Percentiles rank a stretch among this genome's conserved stretches.
Evolutionary conservation across 768 basidiomycete species (phyloP).

Genomic region (Cyathus striatus): DNA sequence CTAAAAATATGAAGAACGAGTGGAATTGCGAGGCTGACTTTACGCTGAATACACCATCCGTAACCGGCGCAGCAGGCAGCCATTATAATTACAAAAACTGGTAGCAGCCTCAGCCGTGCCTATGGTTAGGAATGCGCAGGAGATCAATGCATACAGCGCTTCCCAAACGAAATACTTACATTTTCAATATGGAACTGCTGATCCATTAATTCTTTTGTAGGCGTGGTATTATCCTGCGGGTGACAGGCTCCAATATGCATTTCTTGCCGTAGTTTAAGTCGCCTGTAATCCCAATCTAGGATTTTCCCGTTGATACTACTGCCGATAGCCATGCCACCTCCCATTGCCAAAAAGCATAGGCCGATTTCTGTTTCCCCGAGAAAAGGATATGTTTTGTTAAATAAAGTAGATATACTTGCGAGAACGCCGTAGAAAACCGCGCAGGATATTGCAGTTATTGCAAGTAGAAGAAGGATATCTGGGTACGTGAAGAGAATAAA

Average conservation of each 20-base stretch:
- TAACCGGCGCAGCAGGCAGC: slow-evolving; percentile 42
- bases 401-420: slow-evolving; percentile 57
- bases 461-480: slow-evolving; percentile 51
- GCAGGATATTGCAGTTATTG: slow-evolving; percentile 46
- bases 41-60: slow-evolving; percentile 53
- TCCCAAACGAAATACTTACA: slow-evolving; percentile 12
- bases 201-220: slow-evolving; percentile 8
- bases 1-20: slow-evolving; percentile 42
- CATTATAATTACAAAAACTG: slow-evolving; percentile 21
- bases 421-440: slow-evolving; percentile 57
- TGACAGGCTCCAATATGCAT: no score
- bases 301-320: slow-evolving; percentile 54
- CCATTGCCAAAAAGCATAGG: slow-evolving; percentile 73
- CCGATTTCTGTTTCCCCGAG: slow-evolving; percentile 64
- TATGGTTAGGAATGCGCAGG: neutral
- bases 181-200: slow-evolving; percentile 55
- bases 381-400: slow-evolving; percentile 51
- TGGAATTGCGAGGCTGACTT: slow-evolving; percentile 46
- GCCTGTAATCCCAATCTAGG: slow-evolving; percentile 70
- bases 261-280: slow-evolving; percentile 24
- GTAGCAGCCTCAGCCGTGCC: slow-evolving; percentile 14
- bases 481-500: slow-evolving; percentile 47
- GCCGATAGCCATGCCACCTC: slow-evolving; percentile 65
- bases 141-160: neutral
- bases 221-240: no score